phyloP scores from a whole-genome alignment of 768 basidiomycete genomes.

The Phanerochaete sordida region DNA sequence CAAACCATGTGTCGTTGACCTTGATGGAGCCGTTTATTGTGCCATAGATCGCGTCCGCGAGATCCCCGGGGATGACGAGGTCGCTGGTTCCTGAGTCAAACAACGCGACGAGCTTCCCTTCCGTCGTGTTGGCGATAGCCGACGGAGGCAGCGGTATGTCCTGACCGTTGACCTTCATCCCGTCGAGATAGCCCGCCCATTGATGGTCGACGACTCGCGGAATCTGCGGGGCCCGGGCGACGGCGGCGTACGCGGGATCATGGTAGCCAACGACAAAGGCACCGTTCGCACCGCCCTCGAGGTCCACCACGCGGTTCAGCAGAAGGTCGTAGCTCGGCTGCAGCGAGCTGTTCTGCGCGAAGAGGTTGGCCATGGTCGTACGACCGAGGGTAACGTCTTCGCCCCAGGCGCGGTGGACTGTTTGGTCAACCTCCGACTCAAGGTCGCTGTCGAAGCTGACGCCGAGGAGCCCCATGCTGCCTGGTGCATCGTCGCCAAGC shows the following conservation, averaged over 20 bases:
- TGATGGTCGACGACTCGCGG: conserved; percentile 51
- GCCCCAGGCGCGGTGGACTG: conserved; percentile 4
- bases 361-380: conserved; percentile 18
- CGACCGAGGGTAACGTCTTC: conserved; percentile 10
- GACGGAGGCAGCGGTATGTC: conserved; percentile 40
- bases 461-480: conserved; percentile 43
- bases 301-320: conserved; percentile 16
- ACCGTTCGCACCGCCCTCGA: conserved; percentile 13
- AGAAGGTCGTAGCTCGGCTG: conserved; percentile 19
- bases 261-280: conserved; percentile 22
- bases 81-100: conserved; percentile 25
- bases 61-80: conserved; percentile 16
- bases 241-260: conserved; percentile 10
- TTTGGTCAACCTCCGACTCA: neutral
- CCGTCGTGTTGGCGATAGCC: conserved; percentile 11
- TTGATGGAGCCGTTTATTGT: conserved; percentile 24
- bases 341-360: conserved; percentile 14
- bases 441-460: neutral
- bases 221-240: conserved; percentile 18
- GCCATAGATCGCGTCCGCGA: conserved; percentile 25
- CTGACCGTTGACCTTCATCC: conserved; percentile 47
- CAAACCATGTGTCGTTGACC: conserved; percentile 19
- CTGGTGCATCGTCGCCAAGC: neutral
- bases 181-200: conserved; percentile 28
- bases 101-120: conserved; percentile 17